Percentiles rank a stretch among this genome's conserved stretches.
These are phyloP conservation scores for Lyophyllum shimeji DNA, from an alignment of 768 basidiomycete genomes.

Conservation along the genomic window DNA sequence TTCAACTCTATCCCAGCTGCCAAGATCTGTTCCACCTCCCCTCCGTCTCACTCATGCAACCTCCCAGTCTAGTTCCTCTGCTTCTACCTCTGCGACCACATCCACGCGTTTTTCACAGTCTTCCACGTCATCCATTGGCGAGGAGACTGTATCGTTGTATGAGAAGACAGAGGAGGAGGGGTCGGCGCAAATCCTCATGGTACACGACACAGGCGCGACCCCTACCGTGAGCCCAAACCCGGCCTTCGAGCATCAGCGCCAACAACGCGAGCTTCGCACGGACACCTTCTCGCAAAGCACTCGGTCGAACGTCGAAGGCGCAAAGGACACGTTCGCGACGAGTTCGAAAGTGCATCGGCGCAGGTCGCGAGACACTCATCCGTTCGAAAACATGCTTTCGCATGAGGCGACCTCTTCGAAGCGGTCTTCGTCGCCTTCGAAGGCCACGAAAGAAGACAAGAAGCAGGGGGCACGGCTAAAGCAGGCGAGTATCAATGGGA, in stretches of 20 bases:
- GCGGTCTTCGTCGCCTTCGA: slow-evolving; percentile 10
- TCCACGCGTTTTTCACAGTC: slow-evolving; percentile 44
- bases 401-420: slow-evolving; percentile 1
- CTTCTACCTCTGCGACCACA: slow-evolving; percentile 18
- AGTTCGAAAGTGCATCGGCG: slow-evolving; percentile 20
- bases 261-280: slow-evolving; percentile 22
- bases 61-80: slow-evolving; percentile 13
- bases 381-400: not conserved
- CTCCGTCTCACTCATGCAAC: slow-evolving; percentile 10
- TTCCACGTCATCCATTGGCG: slow-evolving; percentile 44
- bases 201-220: slow-evolving; percentile 49
- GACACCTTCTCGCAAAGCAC: not conserved
- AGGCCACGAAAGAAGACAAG: slow-evolving; percentile 2
- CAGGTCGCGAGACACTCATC: slow-evolving; percentile 21
- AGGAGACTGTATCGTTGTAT: slow-evolving; percentile 21
- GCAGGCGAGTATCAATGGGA: slow-evolving; percentile 13
- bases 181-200: slow-evolving; percentile 36
- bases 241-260: slow-evolving; percentile 31
- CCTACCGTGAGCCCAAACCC: slow-evolving; percentile 51
- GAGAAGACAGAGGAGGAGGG: slow-evolving; percentile 21
- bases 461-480: slow-evolving; percentile 6
- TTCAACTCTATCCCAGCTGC: not conserved
- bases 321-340: slow-evolving; percentile 8
- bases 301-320: slow-evolving; percentile 4
- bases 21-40: not conserved